These are phyloP conservation scores for Aaosphaeria pasadenensis DNA, from an alignment of 2,329 filamentous ascomycete genomes.

Conservation along the genomic window DNA sequence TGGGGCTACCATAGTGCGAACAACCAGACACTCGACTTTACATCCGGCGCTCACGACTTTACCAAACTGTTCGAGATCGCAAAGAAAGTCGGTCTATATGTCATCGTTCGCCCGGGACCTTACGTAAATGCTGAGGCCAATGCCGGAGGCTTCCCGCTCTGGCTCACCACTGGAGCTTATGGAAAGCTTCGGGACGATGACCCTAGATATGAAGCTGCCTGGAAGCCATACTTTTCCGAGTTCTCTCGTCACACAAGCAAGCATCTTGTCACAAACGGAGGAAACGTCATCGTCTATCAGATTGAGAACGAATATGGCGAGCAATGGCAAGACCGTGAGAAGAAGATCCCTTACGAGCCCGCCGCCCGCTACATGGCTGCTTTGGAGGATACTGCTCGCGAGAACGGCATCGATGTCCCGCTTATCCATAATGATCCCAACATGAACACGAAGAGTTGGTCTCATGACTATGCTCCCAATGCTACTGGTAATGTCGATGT, in stretches of 20 bases:
- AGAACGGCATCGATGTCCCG: constrained; percentile 58
- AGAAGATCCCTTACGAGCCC: constrained; percentile 48
- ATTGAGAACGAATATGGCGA: constrained; percentile 56
- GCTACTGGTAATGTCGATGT: constrained; percentile 55
- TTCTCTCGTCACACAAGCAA: constrained; percentile 51
- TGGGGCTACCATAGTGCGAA: constrained; percentile 51
- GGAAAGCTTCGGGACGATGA: constrained; percentile 54
- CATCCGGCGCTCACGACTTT: constrained; percentile 53
- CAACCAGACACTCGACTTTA: constrained; percentile 48
- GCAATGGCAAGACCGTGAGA: constrained; percentile 34
- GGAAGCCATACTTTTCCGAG: constrained; percentile 53
- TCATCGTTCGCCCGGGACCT: constrained; percentile 57
- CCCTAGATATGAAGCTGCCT: constrained; percentile 51
- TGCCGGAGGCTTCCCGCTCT: constrained; percentile 61
- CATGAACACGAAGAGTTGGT: constrained; percentile 58
- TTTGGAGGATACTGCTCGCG: constrained; percentile 53
- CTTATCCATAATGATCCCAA: constrained; percentile 60
- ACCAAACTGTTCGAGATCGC: constrained; percentile 52
- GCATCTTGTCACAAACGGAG: constrained; percentile 57
- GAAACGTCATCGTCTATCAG: constrained; percentile 56
- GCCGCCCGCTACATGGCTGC: constrained; percentile 57
- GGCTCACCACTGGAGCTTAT: constrained; percentile 60
- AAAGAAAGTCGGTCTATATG: constrained; percentile 53
- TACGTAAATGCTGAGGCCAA: constrained; percentile 65
- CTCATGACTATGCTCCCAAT: constrained; percentile 54